These are phyloP conservation scores for Pleomassaria siparia DNA, from an alignment of 2,329 filamentous ascomycete genomes.

Conservation along the genomic window DNA sequence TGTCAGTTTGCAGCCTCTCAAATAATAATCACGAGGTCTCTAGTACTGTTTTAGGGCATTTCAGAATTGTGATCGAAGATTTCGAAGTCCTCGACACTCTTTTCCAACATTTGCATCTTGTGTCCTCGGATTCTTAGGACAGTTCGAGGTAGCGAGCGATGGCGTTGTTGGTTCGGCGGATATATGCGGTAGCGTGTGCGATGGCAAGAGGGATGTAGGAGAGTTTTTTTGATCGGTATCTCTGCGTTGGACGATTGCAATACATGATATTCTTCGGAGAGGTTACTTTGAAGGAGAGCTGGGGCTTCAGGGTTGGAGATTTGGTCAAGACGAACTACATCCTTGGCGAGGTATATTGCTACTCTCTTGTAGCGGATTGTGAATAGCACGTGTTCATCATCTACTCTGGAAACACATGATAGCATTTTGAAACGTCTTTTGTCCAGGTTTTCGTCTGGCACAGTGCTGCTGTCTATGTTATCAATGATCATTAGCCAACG, in stretches of 20 bases:
- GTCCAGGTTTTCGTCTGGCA: constrained; percentile 7
- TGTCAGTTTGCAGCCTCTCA: constrained; percentile 11
- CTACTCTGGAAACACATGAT: constrained; percentile 21
- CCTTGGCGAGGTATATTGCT: constrained; percentile 15
- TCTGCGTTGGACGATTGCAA: constrained; percentile 3
- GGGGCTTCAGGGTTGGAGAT: constrained; percentile 7
- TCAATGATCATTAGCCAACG: constrained; percentile 14
- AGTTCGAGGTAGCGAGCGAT: constrained; percentile 13
- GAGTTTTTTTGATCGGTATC: constrained; percentile 15
- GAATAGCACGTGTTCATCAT: constrained; percentile 38
- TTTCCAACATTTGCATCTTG: constrained; percentile 6
- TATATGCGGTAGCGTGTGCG: constrained; percentile 32
- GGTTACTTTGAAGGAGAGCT: constrained; percentile 8
- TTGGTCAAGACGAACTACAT: constrained; percentile 8
- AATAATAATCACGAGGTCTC: constrained; percentile 12
- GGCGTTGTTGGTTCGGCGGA: constrained; percentile 13
- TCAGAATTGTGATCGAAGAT: constrained; percentile 3
- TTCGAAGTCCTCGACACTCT: constrained; percentile 7
- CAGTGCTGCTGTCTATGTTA: constrained; percentile 26
- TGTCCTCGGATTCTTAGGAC: constrained; percentile 12
- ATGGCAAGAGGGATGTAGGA: constrained; percentile 36
- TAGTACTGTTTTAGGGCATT: constrained; percentile 12
- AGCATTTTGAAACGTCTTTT: constrained; percentile 22
- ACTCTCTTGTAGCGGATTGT: constrained; percentile 43
- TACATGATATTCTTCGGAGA: constrained; percentile 8